Conservation (phyloP, 1,284 basidiomycete species). For the Phlebopus sp. region DNA sequence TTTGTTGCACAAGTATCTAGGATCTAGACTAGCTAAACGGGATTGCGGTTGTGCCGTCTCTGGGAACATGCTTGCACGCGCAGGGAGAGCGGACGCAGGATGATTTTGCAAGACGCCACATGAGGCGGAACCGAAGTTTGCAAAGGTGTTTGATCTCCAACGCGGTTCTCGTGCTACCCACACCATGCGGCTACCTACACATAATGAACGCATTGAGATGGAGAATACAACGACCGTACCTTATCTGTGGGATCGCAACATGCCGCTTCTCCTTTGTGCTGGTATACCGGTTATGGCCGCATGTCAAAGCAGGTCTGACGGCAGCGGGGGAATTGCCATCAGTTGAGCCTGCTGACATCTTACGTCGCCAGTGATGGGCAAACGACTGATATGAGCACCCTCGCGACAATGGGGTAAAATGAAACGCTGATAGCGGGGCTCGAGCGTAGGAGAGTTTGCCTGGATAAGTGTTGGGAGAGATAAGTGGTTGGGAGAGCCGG, state of each 20-base stretch:
- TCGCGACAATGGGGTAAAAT: constrained; percentile 1
- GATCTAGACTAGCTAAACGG: not conserved
- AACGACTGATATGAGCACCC: not conserved
- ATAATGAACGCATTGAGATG: constrained; percentile 1
- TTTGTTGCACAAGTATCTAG: not conserved
- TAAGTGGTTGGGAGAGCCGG: not conserved
- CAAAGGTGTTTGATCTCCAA: not conserved
- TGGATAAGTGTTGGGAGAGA: not conserved
- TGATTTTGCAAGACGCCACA: constrained; percentile 2
- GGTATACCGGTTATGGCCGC: not conserved
- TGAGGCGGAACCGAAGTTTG: constrained; percentile 5
- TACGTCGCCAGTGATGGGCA: not conserved
- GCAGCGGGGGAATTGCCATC: not conserved
- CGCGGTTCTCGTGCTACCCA: constrained; percentile 1
- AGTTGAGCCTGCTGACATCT: not conserved
- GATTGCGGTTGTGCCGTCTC: not conserved
- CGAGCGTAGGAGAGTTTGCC: not conserved
- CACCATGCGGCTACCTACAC: constrained; percentile 7
- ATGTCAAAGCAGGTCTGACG: not conserved
- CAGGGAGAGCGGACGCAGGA: too few relatives aligned
- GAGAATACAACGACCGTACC: constrained; percentile 1
- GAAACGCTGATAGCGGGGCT: constrained; percentile 8
- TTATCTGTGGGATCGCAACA: not conserved
- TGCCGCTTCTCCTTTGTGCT: constrained; percentile 1
- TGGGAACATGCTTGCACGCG: not conserved